Percentiles rank a stretch among this genome's conserved stretches.
Conservation (phyloP, 2,329 filamentous ascomycete species). For the Leptographium flavum region DNA sequence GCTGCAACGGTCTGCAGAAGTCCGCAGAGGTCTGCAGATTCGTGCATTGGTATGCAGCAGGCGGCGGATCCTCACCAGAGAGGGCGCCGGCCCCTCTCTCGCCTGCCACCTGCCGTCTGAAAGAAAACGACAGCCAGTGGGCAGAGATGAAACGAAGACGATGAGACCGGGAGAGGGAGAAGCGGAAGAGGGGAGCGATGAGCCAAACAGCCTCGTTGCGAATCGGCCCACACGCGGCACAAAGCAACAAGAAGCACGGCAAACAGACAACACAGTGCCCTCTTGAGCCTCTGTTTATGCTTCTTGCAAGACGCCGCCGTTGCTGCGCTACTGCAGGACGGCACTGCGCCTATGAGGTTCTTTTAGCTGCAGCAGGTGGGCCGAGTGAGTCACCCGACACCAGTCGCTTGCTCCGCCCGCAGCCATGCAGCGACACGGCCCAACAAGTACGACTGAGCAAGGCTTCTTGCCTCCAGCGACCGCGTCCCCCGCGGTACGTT, state of each 20-base stretch:
- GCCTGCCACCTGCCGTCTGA: background rate
- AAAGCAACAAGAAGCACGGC: background rate
- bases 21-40: background rate
- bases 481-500: no score
- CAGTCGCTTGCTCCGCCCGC: slow-evolving; percentile 15
- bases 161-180: slow-evolving; percentile 1
- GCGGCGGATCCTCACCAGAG: no score
- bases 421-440: slow-evolving; percentile 14
- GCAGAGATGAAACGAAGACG: slow-evolving; percentile 6
- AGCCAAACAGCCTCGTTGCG: no score
- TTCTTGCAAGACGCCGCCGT: background rate
- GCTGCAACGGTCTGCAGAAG: background rate
- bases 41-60: background rate
- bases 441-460: no score
- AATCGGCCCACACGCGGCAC: no score
- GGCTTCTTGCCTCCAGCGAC: no score
- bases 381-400: slow-evolving; percentile 18
- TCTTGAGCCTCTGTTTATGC: background rate
- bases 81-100: background rate
- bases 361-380: background rate
- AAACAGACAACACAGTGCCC: no score
- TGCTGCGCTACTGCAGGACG: background rate
- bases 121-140: slow-evolving; percentile 5
- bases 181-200: no score
- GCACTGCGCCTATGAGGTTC: background rate